Evolutionary conservation across 495 filamentous ascomycete species (phyloP), one percentile per base, ranked within the genome.

Genomic region (Hypoxylon intermedium): DNA sequence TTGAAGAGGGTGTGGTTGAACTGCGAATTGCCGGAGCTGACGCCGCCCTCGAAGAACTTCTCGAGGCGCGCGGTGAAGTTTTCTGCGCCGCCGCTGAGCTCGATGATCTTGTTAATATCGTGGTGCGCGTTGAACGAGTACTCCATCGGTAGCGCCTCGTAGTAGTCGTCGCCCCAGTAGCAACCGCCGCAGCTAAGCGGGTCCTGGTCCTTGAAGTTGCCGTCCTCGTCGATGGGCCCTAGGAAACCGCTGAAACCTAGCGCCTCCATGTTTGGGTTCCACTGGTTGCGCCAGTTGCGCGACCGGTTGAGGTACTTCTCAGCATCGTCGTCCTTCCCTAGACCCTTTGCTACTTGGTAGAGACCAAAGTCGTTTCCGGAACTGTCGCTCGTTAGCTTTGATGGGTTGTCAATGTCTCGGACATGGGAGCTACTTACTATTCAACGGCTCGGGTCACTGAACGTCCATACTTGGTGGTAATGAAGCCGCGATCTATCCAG

Each of bases 221-320:
- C 87, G 18, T 79, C 69, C 11, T 71, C 55, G 62, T 77, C 69
- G 3, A 85, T 77, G 1, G 88, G 89, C 0, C 83, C 87, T 0
- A 90, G 74, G 69, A 90, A 91, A 9, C 88, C 87, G 1, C 75
- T 75, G 67, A 85, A 88, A 9, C 77, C 79, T 0, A 88, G 72
- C 0, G 83, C 81, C 0, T 75, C 79, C 1, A 79, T 74, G 31
- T 79, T 65, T 0, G 80, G 62, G 67, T 89, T 85, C 86, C 87
- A 92, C 58, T 89, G 87, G 65, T 89, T 89, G 6, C 83, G 77
- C 89, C 89, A 91, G 54, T 89, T 86, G 5, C 80, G 78, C 0
- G 85, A 87, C 1, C 89, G 82, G 41, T 79, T 73, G 19, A 89
- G 72, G 57, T 91, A 91, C 53, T 82, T 88, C 5, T 72, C 23